Percentiles rank a stretch among this genome's conserved stretches.
Conservation (phyloP, 2,329 filamentous ascomycete genomes). For the Cladorrhinum sp. region DNA sequence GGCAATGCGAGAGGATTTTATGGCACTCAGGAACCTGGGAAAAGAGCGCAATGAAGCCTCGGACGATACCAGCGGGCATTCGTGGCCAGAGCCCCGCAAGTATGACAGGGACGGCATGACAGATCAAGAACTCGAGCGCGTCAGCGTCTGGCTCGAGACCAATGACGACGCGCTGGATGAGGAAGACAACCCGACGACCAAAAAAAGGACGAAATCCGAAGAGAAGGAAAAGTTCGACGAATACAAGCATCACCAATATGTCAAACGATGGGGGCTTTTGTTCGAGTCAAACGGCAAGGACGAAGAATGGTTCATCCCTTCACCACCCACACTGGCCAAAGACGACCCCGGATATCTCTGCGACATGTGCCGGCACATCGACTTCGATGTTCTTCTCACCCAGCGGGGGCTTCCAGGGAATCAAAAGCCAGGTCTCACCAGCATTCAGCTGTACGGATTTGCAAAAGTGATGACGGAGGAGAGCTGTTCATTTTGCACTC, state of each 20-base stretch:
- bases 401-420: constrained; percentile 10
- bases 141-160: constrained; percentile 4
- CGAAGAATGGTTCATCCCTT: constrained; percentile 18
- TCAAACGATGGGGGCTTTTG: not conserved
- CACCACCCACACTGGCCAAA: not conserved
- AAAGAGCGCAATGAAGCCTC: not conserved
- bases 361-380: constrained; percentile 18
- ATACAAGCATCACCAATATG: constrained; percentile 13
- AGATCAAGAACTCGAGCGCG: not conserved
- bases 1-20: not conserved
- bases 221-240: constrained; percentile 5
- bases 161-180: not conserved
- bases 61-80: not conserved
- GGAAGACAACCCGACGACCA: not conserved
- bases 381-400: constrained; percentile 12
- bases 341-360: constrained; percentile 15
- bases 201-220: not conserved
- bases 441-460: constrained; percentile 8
- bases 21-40: not conserved
- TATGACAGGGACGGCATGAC: not conserved
- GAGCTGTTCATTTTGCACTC: constrained; percentile 13
- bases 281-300: constrained; percentile 3
- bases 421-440: not conserved
- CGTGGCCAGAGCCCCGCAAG: not conserved
- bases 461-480: not conserved